Base-by-base conservation (phyloP, 75 land plant genomes). In the Cupressus sempervirens region DNA sequence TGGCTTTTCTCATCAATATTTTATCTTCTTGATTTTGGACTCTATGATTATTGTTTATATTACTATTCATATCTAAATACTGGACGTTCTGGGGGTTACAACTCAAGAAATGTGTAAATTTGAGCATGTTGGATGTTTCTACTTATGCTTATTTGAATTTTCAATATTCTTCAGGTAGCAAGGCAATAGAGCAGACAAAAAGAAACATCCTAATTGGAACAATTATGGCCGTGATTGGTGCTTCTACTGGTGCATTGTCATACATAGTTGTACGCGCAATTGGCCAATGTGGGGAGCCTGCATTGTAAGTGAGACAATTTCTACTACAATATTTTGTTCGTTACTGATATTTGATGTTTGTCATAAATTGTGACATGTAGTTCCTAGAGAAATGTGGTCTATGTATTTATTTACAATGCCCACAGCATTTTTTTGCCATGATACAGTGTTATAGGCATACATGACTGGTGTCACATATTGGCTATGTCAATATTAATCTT, bases 241-340 rank as follows among this genome's bases (percentile, higher is more conserved):
- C 89, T 36, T 73, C 89, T 46, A 84, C 84, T 41, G 87, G 87
- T 84, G 87, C 87, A 26, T 43, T 86, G 70, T 87, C 89, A 53
- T 88, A 88, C 83, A 88, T 88, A 13, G 82, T 87, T 81, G 75
- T 88, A n/a, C 89, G 89, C 29, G 83, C 73, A 35, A 72, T 88
- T 76, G 89, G 89, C 30, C 81, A 83, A 41, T 89, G 72, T 35
- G 89, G 89, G 32, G 89, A 88, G 58, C 89, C 89, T 26, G 89
- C 89, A 34, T 53, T 87, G 88, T 87, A 86, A 87, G 87, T 35
- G 34, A 50, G 10, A 82, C 3, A 20, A 82, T 50, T 32, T 48
- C 23, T 26, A n/a, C 54, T 34, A 34, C 11, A 30, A 50, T 82
- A 43, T 7, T 77, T 10, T 20, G 41, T 75, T 75, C 76, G 4